These are phyloP conservation scores for Dothistroma pini DNA, from an alignment of 2,329 filamentous ascomycete genomes.

Conservation along the genomic window DNA sequence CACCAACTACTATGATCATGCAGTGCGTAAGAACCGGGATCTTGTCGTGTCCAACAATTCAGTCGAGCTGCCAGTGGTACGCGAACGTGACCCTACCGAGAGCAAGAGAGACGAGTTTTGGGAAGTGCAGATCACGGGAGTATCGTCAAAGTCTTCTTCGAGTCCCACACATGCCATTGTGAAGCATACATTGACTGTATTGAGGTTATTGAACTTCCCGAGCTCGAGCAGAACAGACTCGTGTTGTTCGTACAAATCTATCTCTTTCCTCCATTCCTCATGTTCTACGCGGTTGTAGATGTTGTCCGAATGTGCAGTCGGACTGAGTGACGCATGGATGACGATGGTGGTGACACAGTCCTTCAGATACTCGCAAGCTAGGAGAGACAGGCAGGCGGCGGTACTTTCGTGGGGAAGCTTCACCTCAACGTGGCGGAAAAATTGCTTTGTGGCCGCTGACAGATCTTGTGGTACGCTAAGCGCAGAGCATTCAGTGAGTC, in stretches of 20 bases:
- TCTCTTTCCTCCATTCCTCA: neutral
- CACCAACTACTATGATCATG: conserved; percentile 18
- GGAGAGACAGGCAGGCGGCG: neutral
- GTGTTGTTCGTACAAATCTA: neutral
- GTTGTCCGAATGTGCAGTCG: neutral
- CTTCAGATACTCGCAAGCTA: neutral
- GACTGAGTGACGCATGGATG: conserved; percentile 1
- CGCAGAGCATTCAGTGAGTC: conserved; percentile 2
- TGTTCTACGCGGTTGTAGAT: neutral
- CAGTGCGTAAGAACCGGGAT: conserved; percentile 46
- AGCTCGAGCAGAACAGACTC: neutral
- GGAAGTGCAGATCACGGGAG: conserved; percentile 31
- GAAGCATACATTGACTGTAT: neutral
- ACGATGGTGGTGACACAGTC: neutral
- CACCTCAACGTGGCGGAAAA: conserved; percentile 8
- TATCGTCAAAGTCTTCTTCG: neutral
- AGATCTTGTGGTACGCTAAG: neutral
- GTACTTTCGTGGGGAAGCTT: conserved; percentile 1
- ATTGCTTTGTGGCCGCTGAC: conserved; percentile 4
- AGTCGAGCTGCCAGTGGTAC: conserved; percentile 47
- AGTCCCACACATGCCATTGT: neutral
- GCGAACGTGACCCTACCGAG: conserved; percentile 44
- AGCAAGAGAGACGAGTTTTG: conserved; percentile 39
- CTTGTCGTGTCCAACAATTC: conserved; percentile 40
- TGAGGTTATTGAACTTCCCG: neutral